phyloP scores from a whole-genome alignment of 176 grass and related monocot species.

The Lolium rigidum region DNA sequence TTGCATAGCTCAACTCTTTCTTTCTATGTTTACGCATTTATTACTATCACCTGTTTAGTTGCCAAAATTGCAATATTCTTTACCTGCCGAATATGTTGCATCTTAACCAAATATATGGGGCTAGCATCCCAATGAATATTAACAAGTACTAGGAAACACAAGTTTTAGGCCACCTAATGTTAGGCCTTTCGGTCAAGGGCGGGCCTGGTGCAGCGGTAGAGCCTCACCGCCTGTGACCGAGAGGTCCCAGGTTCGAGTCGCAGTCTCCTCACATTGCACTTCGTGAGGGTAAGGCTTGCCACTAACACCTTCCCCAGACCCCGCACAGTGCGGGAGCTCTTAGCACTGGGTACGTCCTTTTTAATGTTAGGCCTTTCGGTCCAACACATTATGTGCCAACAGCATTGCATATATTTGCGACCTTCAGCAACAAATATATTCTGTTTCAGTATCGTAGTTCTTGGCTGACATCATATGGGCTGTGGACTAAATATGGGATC shows the following conservation, averaged over 20 bases:
- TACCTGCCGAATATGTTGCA: background rate
- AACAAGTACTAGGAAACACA: background rate
- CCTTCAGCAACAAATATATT: background rate
- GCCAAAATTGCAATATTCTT: background rate
- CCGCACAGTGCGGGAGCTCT: too few relatives aligned
- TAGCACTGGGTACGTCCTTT: too few relatives aligned
- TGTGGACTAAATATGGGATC: conserved; percentile 29
- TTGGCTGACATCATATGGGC: background rate
- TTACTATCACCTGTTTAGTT: background rate
- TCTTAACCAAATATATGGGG: background rate
- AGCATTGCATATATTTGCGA: conserved; percentile 27
- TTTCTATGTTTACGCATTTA: conserved; percentile 25
- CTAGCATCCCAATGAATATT: conserved; percentile 12
- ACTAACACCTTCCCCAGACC: too few relatives aligned
- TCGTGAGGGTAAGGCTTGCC: too few relatives aligned
- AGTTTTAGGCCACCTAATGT: conserved; percentile 25
- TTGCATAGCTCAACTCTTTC: conserved; percentile 11
- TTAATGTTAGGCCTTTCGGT: too few relatives aligned
- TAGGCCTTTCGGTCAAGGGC: too few relatives aligned
- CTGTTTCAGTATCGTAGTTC: background rate
- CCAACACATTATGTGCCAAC: background rate
- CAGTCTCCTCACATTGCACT: too few relatives aligned
- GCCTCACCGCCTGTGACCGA: too few relatives aligned
- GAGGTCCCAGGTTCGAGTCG: too few relatives aligned
- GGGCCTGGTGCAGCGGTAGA: too few relatives aligned